Base-by-base conservation (phyloP, 1,284 basidiomycete genomes). In the Waitea zeae region DNA sequence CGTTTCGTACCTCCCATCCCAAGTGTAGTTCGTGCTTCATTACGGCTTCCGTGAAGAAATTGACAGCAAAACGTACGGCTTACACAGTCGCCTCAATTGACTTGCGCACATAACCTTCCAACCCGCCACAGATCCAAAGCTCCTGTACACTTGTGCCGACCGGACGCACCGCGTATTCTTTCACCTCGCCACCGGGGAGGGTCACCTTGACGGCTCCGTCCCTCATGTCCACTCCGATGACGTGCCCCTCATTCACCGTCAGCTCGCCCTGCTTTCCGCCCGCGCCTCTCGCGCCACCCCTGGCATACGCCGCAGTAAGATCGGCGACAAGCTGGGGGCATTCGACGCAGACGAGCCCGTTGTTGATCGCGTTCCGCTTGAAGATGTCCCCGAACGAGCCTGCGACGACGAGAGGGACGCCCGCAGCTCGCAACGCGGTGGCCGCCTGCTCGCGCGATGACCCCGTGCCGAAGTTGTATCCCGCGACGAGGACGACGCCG, bases 341-440 rank as follows among this genome's bases (percentile, higher is more conserved):
- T 57, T 97, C 93, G 34, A 97, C 55, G 49, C 93, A 96, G 39
- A 99, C 87, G 6, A 99, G 67, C 3, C 90, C 93, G 53, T 99
- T 98, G 61, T 98, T 98, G 62, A 98, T 98, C 12, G 89, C 81
- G 54, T 99, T 98, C 20, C 93, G 78, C 62, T 98, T 97, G 68
- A 96, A 99, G 46, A 98, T 97, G 55, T 98, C 95, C 12, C 95
- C 93, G 49, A 99, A 98, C 19, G 87, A 92, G 30, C 92, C 95
- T 18, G 89, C 89, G 39, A 99, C 70, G 36, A 99, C 90, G 34
- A 96, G 63, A 1, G 90, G 89, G 6, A 98, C 64, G 6, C 93
- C 92, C 0, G 93, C 84, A 17, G 92, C 74, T 53, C 93, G 90
- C 44, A 99, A 76, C 1, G 93, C 93, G 0, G 93, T 99, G 12